A percentile compares a stretch with the other conserved stretches of the same genome.
Evolutionary conservation across 495 filamentous ascomycete species (phyloP).

Genomic region (Podospora conica): DNA sequence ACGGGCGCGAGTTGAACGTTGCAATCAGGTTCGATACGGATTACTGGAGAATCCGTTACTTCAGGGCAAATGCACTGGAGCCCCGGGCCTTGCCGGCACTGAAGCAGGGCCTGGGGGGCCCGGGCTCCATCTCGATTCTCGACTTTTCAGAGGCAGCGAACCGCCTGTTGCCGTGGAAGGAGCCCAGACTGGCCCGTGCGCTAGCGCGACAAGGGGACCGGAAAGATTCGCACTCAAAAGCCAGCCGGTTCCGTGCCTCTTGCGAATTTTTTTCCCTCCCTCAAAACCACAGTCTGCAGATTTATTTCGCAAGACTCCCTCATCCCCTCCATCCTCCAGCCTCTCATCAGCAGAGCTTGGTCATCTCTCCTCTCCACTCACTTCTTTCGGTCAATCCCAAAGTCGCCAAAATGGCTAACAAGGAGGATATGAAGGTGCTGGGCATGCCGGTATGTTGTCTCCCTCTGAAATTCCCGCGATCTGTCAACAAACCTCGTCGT

Average conservation of each 20-base stretch:
- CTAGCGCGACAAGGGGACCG: slow-evolving; percentile 27
- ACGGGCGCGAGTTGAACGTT: background rate
- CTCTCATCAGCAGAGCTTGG: slow-evolving; percentile 33
- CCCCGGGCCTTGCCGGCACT: slow-evolving; percentile 34
- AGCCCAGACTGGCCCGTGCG: slow-evolving; percentile 21
- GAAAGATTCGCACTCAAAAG: slow-evolving; percentile 35
- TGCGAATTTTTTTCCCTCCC: slow-evolving; percentile 30
- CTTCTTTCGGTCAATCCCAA: slow-evolving; percentile 35
- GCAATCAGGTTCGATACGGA: background rate
- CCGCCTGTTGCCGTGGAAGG: slow-evolving; percentile 23
- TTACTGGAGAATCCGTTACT: slow-evolving; percentile 5
- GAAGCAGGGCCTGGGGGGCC: slow-evolving; percentile 18
- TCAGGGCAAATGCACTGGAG: slow-evolving; percentile 16
- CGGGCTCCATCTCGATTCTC: slow-evolving; percentile 18
- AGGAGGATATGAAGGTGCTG: slow-evolving; percentile 51
- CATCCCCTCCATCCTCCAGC: slow-evolving; percentile 29
- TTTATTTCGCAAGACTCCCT: slow-evolving; percentile 37
- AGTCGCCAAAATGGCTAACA: slow-evolving; percentile 56
- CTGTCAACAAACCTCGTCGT: slow-evolving; percentile 13
- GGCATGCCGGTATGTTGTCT: slow-evolving; percentile 74
- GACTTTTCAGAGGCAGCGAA: slow-evolving; percentile 4
- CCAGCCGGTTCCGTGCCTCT: slow-evolving; percentile 24
- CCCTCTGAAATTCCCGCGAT: slow-evolving; percentile 32
- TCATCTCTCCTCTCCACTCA: slow-evolving; percentile 42
- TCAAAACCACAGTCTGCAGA: slow-evolving; percentile 32